Evolutionary conservation across 2,329 filamentous ascomycete genomes (phyloP), one percentile per base, ranked within the genome.

Genomic region (Aureobasidium sp.): DNA sequence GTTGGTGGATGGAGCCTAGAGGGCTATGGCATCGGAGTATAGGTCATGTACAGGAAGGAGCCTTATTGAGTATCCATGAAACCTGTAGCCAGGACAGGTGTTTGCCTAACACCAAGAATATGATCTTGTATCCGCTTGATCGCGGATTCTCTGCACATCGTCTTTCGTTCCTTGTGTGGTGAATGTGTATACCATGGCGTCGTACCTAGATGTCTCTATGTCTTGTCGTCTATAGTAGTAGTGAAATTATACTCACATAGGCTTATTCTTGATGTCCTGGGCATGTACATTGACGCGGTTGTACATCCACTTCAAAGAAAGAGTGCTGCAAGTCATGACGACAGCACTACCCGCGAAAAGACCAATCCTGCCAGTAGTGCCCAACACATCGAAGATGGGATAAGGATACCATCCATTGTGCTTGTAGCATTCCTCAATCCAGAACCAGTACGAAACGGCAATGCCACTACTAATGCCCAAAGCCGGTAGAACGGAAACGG

Each of bases 371-470:
- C 91, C 86, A 53, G 77, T 71, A 0, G 85, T 88, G 54, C 79
- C 81, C 45, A 95, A 76, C 48, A 89, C 71, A 9, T 79, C 85
- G 65, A 97, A 93, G 30, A 96, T 81, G 1, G 92, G 91, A 73
- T 97, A 96, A 0, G 91, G 91, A 67, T 96, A 95, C 67, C 81
- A 86, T 59, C 86, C 84, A 67, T 91, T 91, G 63, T 82, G 77
- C 48, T 78, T 78, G 67, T 83, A 89, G 75, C 88, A 91, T 29
- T 84, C 79, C 73, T 91, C 87, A 29, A 91, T 82, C 88, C 89
- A 92, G 65, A 82, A 81, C 87, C 88, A 92, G 72, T 92, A 92
- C 3, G 75, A 71, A 64, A 88, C 84, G 0, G 86, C 87, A 47
- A 90, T 73, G 2, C 66, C 70, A 13, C 81, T 80, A 65, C 83